Base-by-base conservation (phyloP, 1,284 basidiomycete genomes). In the Stygiomarasmius scandens region DNA sequence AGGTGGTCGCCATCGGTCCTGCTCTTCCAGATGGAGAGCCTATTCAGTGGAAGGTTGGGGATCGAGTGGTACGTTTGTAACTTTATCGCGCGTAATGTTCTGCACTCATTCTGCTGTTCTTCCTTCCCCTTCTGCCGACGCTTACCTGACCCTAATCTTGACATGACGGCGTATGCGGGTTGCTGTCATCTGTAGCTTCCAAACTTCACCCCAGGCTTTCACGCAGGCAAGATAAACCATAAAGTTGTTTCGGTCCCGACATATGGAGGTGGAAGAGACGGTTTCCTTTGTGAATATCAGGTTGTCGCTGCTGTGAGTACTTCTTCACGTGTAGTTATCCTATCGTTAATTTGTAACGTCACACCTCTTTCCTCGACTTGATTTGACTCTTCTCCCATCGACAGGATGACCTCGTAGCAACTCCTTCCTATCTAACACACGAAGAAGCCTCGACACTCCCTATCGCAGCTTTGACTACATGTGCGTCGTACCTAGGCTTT, bases 391-490 rank as follows among this genome's bases (percentile, higher is more conserved):
- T 32, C 12, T 32, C 5, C 29, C 29, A 24, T 34, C 23, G 27
- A 1, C 29, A 77, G 77, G 29, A 32, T 32, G 69, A 73, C 0
- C 69, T 83, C 2, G 79, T 83, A 23, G 63, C 60, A 16, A 73
- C 83, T 52, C 81, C 80, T 1, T 66, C 73, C 1, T 74, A 82
- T 62, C 67, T 84, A 1, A 74, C 74, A 1, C 82, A 78, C 56
- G 80, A 82, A 61, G 80, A 85, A 64, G 84, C 74, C 1, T 75
- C 78, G 2, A 78, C 77, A n/a, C 61, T 79, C 27, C 79, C 75
- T 74, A 80, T 11, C 64, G 75, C 24, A 20, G 24, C 27, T 55
- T 8, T 55, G 16, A 32, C 2, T 36, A 49, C 20, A 22, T 54
- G 24, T 22, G 16, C 10, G 25, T 25, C 49, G 38, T 10, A 0